Percentiles rank a stretch among this genome's conserved stretches.
phyloP scores from a whole-genome alignment of 2,329 filamentous ascomycete genomes.

The Xylariaceae sp. region DNA sequence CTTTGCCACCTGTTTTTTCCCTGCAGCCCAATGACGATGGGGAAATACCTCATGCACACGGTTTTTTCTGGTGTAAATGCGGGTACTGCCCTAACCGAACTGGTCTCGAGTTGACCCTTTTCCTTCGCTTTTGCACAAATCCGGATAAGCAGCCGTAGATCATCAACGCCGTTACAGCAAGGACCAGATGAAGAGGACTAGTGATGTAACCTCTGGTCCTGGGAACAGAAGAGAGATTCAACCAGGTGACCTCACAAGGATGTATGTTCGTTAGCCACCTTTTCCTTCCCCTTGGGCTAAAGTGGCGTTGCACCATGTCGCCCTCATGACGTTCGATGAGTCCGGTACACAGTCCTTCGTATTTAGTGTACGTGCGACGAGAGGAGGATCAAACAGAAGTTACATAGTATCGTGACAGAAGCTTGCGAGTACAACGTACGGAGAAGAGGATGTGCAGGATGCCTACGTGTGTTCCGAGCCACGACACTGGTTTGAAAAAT shows the following conservation, averaged over 20 bases:
- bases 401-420: too few species aligned
- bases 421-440: background rate
- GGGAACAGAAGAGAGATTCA: background rate
- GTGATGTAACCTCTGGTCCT: slow-evolving; percentile 21
- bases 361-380: slow-evolving; percentile 12
- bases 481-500: slow-evolving; percentile 14
- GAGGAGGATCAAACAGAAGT: slow-evolving; percentile 8
- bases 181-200: slow-evolving; percentile 12
- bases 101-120: slow-evolving; percentile 1
- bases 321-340: slow-evolving; percentile 7
- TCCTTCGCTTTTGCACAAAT: slow-evolving; percentile 7
- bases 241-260: slow-evolving; percentile 19
- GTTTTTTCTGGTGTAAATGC: background rate
- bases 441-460: slow-evolving; percentile 3
- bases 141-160: slow-evolving; percentile 15
- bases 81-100: slow-evolving; percentile 10
- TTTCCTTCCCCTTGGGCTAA: slow-evolving; percentile 5
- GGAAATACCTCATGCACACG: background rate
- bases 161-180: slow-evolving; percentile 1
- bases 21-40: slow-evolving; percentile 19
- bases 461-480: slow-evolving; percentile 14
- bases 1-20: slow-evolving; percentile 19
- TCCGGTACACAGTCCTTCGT: slow-evolving; percentile 7
- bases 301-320: slow-evolving; percentile 9
- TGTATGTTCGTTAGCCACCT: slow-evolving; percentile 7